These are phyloP conservation scores for Lichtheimia ramosa DNA, from an alignment of 371 early-diverging fungal species.

Conservation along the genomic window DNA sequence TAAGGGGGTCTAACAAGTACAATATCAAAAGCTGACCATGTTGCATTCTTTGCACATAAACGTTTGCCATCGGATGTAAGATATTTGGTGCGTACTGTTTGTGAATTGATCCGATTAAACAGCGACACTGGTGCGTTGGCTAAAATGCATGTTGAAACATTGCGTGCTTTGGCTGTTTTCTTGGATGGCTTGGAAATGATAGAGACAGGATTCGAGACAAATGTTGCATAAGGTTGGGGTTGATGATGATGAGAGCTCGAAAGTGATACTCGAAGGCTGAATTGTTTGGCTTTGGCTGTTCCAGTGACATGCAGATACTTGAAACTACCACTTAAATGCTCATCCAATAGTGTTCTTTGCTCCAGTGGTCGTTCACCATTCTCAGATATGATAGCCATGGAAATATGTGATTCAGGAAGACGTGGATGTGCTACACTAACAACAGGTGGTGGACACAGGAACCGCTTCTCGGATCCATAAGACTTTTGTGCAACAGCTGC, in stretches of 20 bases:
- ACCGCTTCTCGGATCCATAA: slow-evolving; percentile 87
- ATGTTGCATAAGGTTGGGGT: slow-evolving; percentile 48
- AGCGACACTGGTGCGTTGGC: slow-evolving; percentile 69
- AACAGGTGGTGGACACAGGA: slow-evolving; percentile 83
- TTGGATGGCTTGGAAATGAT: slow-evolving; percentile 89
- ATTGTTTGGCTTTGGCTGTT: slow-evolving; percentile 77
- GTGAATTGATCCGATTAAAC: slow-evolving; percentile 82
- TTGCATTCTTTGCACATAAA: slow-evolving; percentile 71
- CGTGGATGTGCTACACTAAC: slow-evolving; percentile 39
- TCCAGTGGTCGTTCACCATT: slow-evolving; percentile 48
- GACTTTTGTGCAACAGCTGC: slow-evolving; percentile 83
- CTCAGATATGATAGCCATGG: slow-evolving; percentile 66
- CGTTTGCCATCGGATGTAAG: slow-evolving; percentile 55
- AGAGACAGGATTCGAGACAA: slow-evolving; percentile 69
- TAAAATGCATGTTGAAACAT: slow-evolving; percentile 72
- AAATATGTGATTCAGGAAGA: slow-evolving; percentile 50
- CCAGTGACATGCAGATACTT: slow-evolving; percentile 76
- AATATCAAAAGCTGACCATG: slow-evolving; percentile 79
- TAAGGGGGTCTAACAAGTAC: slow-evolving; percentile 53
- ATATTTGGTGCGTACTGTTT: slow-evolving; percentile 84
- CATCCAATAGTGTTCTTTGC: slow-evolving; percentile 58
- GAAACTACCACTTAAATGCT: slow-evolving; percentile 53
- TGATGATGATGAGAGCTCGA: slow-evolving; percentile 2
- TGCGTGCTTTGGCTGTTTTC: slow-evolving; percentile 80
- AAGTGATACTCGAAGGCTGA: slow-evolving; percentile 64